Conservation (phyloP, 2,329 filamentous ascomycete species). For the Davidsoniella australis region DNA sequence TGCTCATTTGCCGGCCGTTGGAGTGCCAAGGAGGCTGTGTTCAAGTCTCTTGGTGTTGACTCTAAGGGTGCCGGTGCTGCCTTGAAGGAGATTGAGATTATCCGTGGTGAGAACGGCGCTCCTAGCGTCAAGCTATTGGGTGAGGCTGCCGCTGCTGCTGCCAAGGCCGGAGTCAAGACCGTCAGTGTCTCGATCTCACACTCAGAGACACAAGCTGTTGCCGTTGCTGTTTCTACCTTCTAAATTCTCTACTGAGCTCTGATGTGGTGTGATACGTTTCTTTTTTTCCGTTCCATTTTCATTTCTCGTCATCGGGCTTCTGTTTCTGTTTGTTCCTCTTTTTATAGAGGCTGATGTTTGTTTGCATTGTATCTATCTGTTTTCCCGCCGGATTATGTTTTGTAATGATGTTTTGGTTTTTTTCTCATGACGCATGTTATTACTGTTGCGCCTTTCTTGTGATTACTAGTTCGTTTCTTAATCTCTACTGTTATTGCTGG, state of each 20-base stretch:
- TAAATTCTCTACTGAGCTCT: constrained; percentile 23
- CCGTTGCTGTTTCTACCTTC: constrained; percentile 74
- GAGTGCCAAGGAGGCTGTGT: constrained; percentile 96
- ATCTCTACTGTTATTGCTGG: no score
- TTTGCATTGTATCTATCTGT: neutral
- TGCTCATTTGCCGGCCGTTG: constrained; percentile 89
- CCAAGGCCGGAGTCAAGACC: constrained; percentile 69
- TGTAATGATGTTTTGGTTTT: neutral
- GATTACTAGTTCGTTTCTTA: no score
- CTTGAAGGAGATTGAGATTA: constrained; percentile 88
- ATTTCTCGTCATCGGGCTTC: neutral
- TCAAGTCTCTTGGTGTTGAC: constrained; percentile 83
- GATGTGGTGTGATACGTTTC: neutral
- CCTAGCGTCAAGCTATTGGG: constrained; percentile 79
- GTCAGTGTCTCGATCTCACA: constrained; percentile 93
- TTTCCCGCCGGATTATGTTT: neutral
- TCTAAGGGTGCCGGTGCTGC: constrained; percentile 79
- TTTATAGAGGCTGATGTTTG: neutral
- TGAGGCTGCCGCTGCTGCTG: constrained; percentile 66
- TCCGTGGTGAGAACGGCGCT: constrained; percentile 62
- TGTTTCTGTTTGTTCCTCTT: neutral
- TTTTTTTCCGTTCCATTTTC: neutral
- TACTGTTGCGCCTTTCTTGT: no score
- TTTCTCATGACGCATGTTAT: neutral
- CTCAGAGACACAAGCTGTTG: constrained; percentile 83